Percentiles rank a stretch among this genome's conserved stretches.
These are phyloP conservation scores for Gynostemma pentaphyllum DNA, from an alignment of 306 rosid species.

Conservation along the genomic window DNA sequence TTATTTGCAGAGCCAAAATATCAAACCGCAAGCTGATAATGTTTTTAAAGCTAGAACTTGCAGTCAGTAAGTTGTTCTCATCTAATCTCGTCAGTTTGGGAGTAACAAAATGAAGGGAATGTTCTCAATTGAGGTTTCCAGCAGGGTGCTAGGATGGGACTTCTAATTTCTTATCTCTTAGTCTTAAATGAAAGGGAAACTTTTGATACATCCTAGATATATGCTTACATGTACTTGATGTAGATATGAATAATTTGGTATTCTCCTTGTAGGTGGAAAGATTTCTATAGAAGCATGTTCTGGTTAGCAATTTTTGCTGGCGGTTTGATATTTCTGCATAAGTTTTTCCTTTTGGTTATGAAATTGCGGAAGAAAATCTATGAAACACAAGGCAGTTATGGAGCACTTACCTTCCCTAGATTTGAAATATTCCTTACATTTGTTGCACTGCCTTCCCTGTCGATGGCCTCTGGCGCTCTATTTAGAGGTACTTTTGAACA, in stretches of 20 bases:
- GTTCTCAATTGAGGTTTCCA: background rate
- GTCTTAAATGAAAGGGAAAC: too few relatives aligned
- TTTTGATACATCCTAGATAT: too few relatives aligned
- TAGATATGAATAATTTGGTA: background rate
- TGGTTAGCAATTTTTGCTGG: conserved; percentile 73
- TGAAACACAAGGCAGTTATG: conserved; percentile 39
- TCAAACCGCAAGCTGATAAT: conserved; percentile 64
- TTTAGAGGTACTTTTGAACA: conserved; percentile 35
- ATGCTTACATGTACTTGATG: too few relatives aligned
- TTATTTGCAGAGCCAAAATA: conserved; percentile 40
- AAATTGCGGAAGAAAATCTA: conserved; percentile 51
- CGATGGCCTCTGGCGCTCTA: conserved; percentile 55
- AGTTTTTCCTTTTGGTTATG: conserved; percentile 43
- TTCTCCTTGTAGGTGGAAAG: conserved; percentile 53
- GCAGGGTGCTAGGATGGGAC: too few relatives aligned
- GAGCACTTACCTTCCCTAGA: conserved; percentile 78
- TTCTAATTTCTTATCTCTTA: too few relatives aligned
- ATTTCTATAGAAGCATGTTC: conserved; percentile 62
- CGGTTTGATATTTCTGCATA: conserved; percentile 50
- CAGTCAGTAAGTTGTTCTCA: conserved; percentile 37
- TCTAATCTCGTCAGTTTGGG: background rate
- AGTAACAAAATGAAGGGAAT: background rate
- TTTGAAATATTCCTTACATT: conserved; percentile 67
- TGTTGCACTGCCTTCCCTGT: conserved; percentile 65
- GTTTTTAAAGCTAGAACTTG: conserved; percentile 34